phyloP scores from a whole-genome alignment of 331 rosid genomes.

The Malus hybrid region DNA sequence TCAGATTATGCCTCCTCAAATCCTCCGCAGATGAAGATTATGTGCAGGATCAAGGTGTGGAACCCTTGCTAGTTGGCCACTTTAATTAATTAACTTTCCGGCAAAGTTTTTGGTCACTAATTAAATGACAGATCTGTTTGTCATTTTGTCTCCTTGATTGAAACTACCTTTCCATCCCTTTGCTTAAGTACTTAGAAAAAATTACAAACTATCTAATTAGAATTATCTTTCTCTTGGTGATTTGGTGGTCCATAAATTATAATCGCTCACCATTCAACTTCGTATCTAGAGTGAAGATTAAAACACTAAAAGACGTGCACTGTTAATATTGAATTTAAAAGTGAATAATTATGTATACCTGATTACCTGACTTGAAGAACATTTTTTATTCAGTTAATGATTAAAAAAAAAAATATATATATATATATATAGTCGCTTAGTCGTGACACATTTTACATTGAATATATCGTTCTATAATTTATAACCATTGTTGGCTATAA shows the following conservation, averaged over 20 bases:
- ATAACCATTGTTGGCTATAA: neutral
- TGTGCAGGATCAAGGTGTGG: conserved; percentile 20
- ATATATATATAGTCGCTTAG: neutral
- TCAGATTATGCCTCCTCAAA: conserved; percentile 16
- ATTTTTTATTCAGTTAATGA: neutral
- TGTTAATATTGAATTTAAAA: no score
- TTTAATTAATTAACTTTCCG: neutral
- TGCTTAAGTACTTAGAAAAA: conserved; percentile 1
- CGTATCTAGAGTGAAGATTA: no score
- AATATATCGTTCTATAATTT: conserved; percentile 13
- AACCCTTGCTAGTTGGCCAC: conserved; percentile 23
- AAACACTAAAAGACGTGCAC: no score
- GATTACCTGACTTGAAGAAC: no score
- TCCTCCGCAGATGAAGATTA: conserved; percentile 17
- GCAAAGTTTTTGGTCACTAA: conserved; percentile 1
- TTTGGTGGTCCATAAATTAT: no score
- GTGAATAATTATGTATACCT: no score
- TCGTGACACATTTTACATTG: conserved; percentile 7
- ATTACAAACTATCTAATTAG: neutral
- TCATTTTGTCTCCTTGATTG: conserved; percentile 48
- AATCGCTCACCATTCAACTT: no score
- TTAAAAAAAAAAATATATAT: neutral
- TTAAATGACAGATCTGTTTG: conserved; percentile 16
- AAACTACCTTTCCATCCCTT: conserved; percentile 22
- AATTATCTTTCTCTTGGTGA: no score